phyloP scores from a whole-genome alignment of 2,329 filamentous ascomycete species.

The Phialemonium atrogriseum region DNA sequence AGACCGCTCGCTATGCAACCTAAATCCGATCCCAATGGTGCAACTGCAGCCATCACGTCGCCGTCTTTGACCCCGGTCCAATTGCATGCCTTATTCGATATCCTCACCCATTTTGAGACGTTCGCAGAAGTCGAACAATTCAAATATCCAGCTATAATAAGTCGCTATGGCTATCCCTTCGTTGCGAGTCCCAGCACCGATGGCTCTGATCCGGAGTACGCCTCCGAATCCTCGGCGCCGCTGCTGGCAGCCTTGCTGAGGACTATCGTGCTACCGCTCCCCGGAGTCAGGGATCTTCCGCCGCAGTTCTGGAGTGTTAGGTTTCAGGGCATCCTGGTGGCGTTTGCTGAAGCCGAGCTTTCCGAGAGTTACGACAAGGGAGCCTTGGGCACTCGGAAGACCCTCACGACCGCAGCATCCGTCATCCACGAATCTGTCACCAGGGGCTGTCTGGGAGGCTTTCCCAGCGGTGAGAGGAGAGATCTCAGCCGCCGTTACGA shows the following conservation, averaged over 20 bases:
- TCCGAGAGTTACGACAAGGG: slow-evolving; percentile 81
- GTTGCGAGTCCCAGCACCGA: slow-evolving; percentile 14
- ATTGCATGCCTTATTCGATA: slow-evolving; percentile 47
- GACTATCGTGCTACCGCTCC: slow-evolving; percentile 56
- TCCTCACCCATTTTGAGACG: slow-evolving; percentile 50
- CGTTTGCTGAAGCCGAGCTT: slow-evolving; percentile 59
- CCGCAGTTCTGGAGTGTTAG: slow-evolving; percentile 58
- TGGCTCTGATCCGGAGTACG: slow-evolving; percentile 12
- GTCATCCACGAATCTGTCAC: slow-evolving; percentile 62
- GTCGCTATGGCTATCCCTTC: slow-evolving; percentile 65
- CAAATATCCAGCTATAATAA: slow-evolving; percentile 55
- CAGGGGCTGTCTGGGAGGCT: slow-evolving; percentile 57
- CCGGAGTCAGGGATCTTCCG: slow-evolving; percentile 56
- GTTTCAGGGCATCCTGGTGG: slow-evolving; percentile 49
- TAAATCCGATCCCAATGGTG: too few species aligned
- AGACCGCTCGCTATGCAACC: too few species aligned
- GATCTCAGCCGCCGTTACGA: slow-evolving; percentile 42
- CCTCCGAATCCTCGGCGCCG: slow-evolving; percentile 44
- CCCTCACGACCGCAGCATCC: slow-evolving; percentile 62
- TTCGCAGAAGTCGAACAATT: slow-evolving; percentile 66
- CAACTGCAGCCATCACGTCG: too few species aligned
- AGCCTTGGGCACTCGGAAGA: slow-evolving; percentile 64
- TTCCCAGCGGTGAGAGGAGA: slow-evolving; percentile 22
- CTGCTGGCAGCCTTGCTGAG: slow-evolving; percentile 61
- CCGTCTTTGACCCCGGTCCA: slow-evolving; percentile 33